Evolutionary conservation across 192 early-diverging fungal genomes (phyloP), one percentile per base, ranked within the genome.

Genomic region (Backusella luteola): DNA sequence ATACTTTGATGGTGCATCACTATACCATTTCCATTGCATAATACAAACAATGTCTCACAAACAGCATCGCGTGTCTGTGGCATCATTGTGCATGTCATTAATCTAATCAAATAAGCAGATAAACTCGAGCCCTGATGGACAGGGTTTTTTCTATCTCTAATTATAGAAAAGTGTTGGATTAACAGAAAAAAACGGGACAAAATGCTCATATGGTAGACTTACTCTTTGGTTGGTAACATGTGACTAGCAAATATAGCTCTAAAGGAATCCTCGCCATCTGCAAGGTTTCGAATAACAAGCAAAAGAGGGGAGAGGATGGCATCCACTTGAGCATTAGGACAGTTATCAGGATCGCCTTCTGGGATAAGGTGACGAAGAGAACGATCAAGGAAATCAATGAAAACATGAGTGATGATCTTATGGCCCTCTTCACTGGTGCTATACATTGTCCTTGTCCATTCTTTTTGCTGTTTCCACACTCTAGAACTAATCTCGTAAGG

Each of bases 1-100:
- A 6, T 59, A 7, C 7, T 34, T 9, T 46, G 63, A 14, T 14
- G 21, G 52, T 3, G 19, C 17, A 56, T 8, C 4, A 63, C 77
- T 76, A n/a, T 89, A 93, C 94, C 85, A 76, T 93, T 80, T 76
- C 92, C 87, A 41, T 94, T 86, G 76, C 90, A 94, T 8, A 93
- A 53, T 5, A 86, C 84, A 84, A 88, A 94, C 38, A 95, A 71
- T 1, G 93, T 73, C 46, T 94, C 91, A 19, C 86, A 85, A 1
- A 89, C 86, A 49, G 82, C 86, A 34, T 90, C 90, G 21, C 87
- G 77, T 38, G 88, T 83, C 38, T 92, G 86, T 32, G 87, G 84
- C 56, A 89, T 76, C 44, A 87, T 84, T 19, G 91, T 79, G 38
- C 87, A 89, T 1, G 94, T 92, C 90, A 95, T 91, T 29, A 90